Percentiles rank a stretch among this genome's conserved stretches.
Conservation (phyloP, 2,329 filamentous ascomycete genomes). For the Hypocrella siamensis region DNA sequence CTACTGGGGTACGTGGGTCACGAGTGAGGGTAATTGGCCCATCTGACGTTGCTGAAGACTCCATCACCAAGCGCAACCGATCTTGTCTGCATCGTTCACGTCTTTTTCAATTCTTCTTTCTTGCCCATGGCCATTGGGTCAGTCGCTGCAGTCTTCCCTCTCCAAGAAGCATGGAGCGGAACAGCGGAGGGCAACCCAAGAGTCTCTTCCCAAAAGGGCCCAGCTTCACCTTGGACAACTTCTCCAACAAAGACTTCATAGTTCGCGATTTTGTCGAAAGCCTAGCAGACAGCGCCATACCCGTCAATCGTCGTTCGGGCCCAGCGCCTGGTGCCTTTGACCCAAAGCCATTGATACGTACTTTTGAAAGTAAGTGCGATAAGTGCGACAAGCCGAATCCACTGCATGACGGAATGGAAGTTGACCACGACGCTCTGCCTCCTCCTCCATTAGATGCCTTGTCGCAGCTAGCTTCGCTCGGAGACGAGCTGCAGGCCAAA, state of each 20-base stretch:
- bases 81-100: no score
- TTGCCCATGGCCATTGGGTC: slow-evolving; percentile 6
- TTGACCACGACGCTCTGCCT: background rate
- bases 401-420: background rate
- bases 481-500: slow-evolving; percentile 72
- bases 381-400: no score
- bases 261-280: slow-evolving; percentile 95
- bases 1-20: no score
- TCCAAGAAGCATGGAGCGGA: slow-evolving; percentile 24
- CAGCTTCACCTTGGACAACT: slow-evolving; percentile 76
- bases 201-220: slow-evolving; percentile 64
- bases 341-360: slow-evolving; percentile 88
- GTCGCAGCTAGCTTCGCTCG: slow-evolving; percentile 51
- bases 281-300: slow-evolving; percentile 70
- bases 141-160: slow-evolving; percentile 6
- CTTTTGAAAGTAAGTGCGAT: slow-evolving; percentile 56
- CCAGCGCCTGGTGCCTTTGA: slow-evolving; percentile 58
- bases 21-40: no score
- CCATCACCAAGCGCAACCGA: no score
- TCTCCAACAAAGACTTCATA: slow-evolving; percentile 84
- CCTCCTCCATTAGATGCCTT: slow-evolving; percentile 34
- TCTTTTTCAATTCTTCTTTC: no score
- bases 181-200: slow-evolving; percentile 32
- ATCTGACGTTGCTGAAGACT: no score
- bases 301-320: slow-evolving; percentile 65